Percentiles rank a stretch among this genome's conserved stretches.
Evolutionary conservation across 768 basidiomycete species (phyloP).

Genomic region (Artomyces pyxidatus): DNA sequence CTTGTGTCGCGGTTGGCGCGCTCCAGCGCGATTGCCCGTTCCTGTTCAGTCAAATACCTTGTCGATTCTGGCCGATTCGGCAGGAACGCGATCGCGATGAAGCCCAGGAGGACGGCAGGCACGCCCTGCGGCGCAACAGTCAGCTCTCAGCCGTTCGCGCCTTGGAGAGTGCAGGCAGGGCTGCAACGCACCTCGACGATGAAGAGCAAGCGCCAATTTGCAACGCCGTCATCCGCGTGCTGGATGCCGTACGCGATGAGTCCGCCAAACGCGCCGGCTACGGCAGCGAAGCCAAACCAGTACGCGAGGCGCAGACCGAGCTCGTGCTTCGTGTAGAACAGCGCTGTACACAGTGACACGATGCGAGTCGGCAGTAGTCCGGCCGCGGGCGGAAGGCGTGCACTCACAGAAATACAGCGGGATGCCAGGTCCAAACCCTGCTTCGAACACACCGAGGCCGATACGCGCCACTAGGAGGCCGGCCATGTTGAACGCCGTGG

Average conservation of each 20-base stretch:
- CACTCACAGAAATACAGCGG: constrained; percentile 69
- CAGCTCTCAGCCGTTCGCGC: neutral
- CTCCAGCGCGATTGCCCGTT: constrained; percentile 53
- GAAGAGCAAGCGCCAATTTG: constrained; percentile 59
- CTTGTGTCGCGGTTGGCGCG: constrained; percentile 60
- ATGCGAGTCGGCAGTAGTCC: neutral
- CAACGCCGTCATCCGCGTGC: constrained; percentile 40
- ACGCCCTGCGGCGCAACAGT: constrained; percentile 38
- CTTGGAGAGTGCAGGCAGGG: neutral
- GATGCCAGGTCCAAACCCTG: constrained; percentile 70
- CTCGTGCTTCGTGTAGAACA: constrained; percentile 71
- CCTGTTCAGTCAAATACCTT: constrained; percentile 39
- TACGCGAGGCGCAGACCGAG: constrained; percentile 70
- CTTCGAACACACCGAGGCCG: constrained; percentile 69
- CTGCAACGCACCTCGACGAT: constrained; percentile 53
- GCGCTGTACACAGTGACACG: constrained; percentile 32
- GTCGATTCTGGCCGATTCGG: constrained; percentile 72
- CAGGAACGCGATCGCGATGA: constrained; percentile 46
- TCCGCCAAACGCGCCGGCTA: constrained; percentile 83
- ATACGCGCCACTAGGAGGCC: constrained; percentile 52
- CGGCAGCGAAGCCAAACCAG: constrained; percentile 81
- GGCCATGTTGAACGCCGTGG: constrained; percentile 51
- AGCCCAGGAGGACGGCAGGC: constrained; percentile 56
- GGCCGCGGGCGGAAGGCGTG: too few relatives aligned
- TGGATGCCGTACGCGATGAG: constrained; percentile 76